Percentiles rank a stretch among this genome's conserved stretches.
phyloP scores from a whole-genome alignment of 2,329 filamentous ascomycete species.

The Aschersonia sp. region DNA sequence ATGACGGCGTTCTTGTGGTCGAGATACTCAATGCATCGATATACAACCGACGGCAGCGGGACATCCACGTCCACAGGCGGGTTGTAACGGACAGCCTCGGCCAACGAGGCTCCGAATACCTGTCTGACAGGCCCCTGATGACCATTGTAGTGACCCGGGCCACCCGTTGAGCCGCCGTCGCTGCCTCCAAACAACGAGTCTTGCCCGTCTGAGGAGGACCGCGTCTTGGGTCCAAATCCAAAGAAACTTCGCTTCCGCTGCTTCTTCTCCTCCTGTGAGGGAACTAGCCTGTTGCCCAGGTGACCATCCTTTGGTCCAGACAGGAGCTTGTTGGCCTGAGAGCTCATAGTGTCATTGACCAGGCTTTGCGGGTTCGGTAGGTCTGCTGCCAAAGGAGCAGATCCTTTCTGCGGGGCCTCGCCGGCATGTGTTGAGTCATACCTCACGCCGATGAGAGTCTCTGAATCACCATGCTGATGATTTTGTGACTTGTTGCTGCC shows the following conservation, averaged over 20 bases:
- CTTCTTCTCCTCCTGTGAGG: constrained; percentile 64
- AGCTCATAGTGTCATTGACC: constrained; percentile 19
- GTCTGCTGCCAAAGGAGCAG: constrained; percentile 19
- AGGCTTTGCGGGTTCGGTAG: constrained; percentile 18
- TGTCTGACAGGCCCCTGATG: constrained; percentile 44
- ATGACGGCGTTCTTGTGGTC: constrained; percentile 63
- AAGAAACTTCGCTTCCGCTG: constrained; percentile 66
- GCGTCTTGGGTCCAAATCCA: constrained; percentile 48
- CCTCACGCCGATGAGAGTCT: constrained; percentile 39
- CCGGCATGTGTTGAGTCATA: constrained; percentile 42
- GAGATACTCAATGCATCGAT: constrained; percentile 88
- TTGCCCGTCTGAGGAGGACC: constrained; percentile 42
- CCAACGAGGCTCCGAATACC: constrained; percentile 74
- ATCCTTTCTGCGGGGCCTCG: constrained; percentile 30
- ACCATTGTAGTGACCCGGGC: constrained; percentile 18
- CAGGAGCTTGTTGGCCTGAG: constrained; percentile 40
- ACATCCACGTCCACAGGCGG: constrained; percentile 58
- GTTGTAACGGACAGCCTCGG: constrained; percentile 74
- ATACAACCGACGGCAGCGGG: constrained; percentile 80
- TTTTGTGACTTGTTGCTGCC: constrained; percentile 11
- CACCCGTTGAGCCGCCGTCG: constrained; percentile 26
- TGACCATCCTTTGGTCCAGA: constrained; percentile 76
- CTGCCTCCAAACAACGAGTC: constrained; percentile 39
- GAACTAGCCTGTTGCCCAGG: constrained; percentile 66
- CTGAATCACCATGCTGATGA: constrained; percentile 21